A percentile compares a stretch with the other conserved stretches of the same genome.
These are phyloP conservation scores for Harringtonia aguacate DNA, from an alignment of 2,329 filamentous ascomycete species.

Conservation along the genomic window DNA sequence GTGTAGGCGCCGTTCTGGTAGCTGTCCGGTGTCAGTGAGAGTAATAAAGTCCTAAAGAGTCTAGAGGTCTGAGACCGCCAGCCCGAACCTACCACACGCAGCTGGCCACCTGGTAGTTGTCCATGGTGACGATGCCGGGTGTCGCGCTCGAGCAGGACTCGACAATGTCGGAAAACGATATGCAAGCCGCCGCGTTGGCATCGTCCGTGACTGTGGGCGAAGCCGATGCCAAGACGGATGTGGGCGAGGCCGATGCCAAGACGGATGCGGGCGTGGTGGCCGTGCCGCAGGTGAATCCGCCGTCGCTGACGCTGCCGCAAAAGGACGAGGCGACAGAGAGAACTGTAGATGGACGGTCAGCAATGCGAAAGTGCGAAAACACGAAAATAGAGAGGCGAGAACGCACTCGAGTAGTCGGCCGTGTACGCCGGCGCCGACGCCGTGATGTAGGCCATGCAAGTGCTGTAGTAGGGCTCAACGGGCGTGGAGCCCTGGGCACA, in stretches of 20 bases:
- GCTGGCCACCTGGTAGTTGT: conserved; percentile 7
- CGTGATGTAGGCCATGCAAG: conserved; percentile 15
- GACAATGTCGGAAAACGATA: conserved; percentile 11
- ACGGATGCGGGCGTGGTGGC: not conserved
- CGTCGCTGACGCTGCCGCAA: conserved; percentile 1
- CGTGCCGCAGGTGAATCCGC: conserved; percentile 7
- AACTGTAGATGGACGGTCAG: not conserved
- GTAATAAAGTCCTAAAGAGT: too few relatives aligned
- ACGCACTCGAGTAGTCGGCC: conserved; percentile 5
- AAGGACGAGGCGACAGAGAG: conserved; percentile 3
- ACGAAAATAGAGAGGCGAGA: not conserved
- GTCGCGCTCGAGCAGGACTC: conserved; percentile 12
- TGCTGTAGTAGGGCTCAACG: conserved; percentile 11
- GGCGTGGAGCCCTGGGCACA: conserved; percentile 8
- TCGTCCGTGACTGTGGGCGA: not conserved
- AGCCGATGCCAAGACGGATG: not conserved
- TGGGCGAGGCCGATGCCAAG: not conserved
- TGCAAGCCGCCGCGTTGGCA: conserved; percentile 13
- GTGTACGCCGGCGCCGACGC: conserved; percentile 5
- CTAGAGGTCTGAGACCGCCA: too few relatives aligned
- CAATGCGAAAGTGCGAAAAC: not conserved
- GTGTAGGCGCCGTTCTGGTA: conserved; percentile 11
- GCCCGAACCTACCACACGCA: conserved; percentile 18
- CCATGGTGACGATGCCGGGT: conserved; percentile 6
- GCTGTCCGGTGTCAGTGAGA: conserved; percentile 2